Percentiles rank a stretch among this genome's conserved stretches.
These are phyloP conservation scores for Verbascum thapsus DNA, from an alignment of 257 asterid species.

Conservation along the genomic window DNA sequence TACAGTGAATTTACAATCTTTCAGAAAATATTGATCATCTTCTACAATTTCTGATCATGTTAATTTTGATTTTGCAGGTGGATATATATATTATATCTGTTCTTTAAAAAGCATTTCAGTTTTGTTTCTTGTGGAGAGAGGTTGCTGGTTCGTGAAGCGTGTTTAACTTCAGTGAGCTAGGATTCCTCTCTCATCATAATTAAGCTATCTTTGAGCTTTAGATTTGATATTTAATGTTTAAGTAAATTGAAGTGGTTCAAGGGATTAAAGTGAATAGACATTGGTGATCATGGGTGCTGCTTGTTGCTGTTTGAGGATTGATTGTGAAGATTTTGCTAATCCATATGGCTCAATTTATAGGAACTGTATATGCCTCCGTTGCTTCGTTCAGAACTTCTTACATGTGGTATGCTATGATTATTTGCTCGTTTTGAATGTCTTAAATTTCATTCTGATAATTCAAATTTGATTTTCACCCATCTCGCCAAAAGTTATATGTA, in stretches of 20 bases:
- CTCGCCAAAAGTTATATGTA: constrained; percentile 2
- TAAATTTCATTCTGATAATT: background rate
- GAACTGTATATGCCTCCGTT: constrained; percentile 69
- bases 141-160: constrained; percentile 54
- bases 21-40: background rate
- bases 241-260: constrained; percentile 24
- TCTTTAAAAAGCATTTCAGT: constrained; percentile 31
- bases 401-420: constrained; percentile 59
- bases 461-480: background rate
- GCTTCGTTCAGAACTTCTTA: constrained; percentile 57
- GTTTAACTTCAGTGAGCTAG: constrained; percentile 45
- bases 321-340: constrained; percentile 64
- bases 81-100: constrained; percentile 5
- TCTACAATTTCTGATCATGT: constrained; percentile 25
- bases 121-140: constrained; percentile 45
- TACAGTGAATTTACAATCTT: background rate
- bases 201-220: background rate
- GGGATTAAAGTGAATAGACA: constrained; percentile 23
- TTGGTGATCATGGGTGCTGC: constrained; percentile 70
- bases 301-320: constrained; percentile 83
- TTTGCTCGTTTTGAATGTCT: constrained; percentile 22
- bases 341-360: constrained; percentile 66
- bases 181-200: constrained; percentile 54
- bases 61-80: constrained; percentile 32
- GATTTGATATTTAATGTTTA: constrained; percentile 17